Evolutionary conservation across 140 eudicot genomes (phyloP).

Genomic region (Bidens hawaiensis): DNA sequence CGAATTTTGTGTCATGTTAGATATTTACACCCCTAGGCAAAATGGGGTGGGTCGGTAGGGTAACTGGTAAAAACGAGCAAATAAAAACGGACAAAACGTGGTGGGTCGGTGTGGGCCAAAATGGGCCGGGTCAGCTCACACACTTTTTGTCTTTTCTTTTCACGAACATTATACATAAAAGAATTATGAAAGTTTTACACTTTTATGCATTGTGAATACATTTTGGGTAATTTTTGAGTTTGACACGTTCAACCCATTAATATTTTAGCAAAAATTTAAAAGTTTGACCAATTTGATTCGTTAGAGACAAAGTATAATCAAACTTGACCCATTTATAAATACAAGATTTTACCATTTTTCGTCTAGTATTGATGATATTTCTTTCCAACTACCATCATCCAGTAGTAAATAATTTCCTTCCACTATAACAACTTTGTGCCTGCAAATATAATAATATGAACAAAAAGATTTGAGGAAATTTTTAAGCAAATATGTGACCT

Average conservation of each 20-base stretch:
- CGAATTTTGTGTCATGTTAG: too few relatives aligned
- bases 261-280: neutral
- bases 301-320: neutral
- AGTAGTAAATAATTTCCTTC: slow-evolving; percentile 92
- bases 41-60: neutral
- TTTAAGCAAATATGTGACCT: neutral
- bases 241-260: neutral
- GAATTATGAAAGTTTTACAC: neutral
- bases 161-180: neutral
- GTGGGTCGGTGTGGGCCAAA: neutral
- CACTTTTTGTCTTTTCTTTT: neutral
- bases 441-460: slow-evolving; percentile 32
- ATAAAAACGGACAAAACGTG: too few relatives aligned
- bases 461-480: neutral
- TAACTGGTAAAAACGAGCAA: neutral
- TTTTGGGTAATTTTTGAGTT: neutral
- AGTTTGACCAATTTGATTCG: neutral
- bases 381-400: slow-evolving; percentile 81
- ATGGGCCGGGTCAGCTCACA: neutral
- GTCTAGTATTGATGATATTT: slow-evolving; percentile 63
- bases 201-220: neutral
- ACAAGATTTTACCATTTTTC: slow-evolving; percentile 72
- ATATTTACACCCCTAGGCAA: too few relatives aligned
- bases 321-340: slow-evolving; percentile 3
- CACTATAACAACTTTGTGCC: slow-evolving; percentile 93